A percentile compares a stretch with the other conserved stretches of the same genome.
Evolutionary conservation across 1,284 basidiomycete genomes (phyloP).

Genomic region (Ustilago bromivora): DNA sequence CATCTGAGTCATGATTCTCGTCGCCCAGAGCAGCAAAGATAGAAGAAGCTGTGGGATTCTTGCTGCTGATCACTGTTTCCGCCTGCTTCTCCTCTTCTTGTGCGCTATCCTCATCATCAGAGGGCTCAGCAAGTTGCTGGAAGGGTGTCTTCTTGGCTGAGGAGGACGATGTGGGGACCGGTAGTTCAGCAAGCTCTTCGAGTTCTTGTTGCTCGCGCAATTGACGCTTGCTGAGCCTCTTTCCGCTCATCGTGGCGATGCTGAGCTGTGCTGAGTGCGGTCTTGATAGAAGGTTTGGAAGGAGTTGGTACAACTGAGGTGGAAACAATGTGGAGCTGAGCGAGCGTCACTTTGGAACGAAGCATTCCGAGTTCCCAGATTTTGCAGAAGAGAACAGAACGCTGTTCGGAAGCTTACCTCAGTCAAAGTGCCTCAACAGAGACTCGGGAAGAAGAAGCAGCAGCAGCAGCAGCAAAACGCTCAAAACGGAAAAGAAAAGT

Average conservation of each 20-base stretch:
- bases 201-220: conserved; percentile 64
- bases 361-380: conserved; percentile 31
- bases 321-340: background rate
- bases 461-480: conserved; percentile 8
- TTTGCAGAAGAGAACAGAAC: background rate
- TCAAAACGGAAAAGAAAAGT: background rate
- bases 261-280: background rate
- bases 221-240: conserved; percentile 64
- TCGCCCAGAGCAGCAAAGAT: conserved; percentile 58
- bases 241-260: conserved; percentile 45
- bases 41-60: conserved; percentile 20
- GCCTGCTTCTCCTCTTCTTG: conserved; percentile 12
- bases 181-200: conserved; percentile 45
- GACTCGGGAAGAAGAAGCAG: conserved; percentile 13
- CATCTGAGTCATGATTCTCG: conserved; percentile 20
- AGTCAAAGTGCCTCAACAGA: conserved; percentile 8
- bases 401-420: conserved; percentile 18
- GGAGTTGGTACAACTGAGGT: background rate
- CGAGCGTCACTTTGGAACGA: background rate
- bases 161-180: conserved; percentile 17
- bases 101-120: conserved; percentile 18
- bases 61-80: background rate
- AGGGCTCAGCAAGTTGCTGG: conserved; percentile 25
- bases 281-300: background rate
- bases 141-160: conserved; percentile 21